Conservation (phyloP, 2,329 filamentous ascomycete genomes). For the Plenodomus biglobosus region DNA sequence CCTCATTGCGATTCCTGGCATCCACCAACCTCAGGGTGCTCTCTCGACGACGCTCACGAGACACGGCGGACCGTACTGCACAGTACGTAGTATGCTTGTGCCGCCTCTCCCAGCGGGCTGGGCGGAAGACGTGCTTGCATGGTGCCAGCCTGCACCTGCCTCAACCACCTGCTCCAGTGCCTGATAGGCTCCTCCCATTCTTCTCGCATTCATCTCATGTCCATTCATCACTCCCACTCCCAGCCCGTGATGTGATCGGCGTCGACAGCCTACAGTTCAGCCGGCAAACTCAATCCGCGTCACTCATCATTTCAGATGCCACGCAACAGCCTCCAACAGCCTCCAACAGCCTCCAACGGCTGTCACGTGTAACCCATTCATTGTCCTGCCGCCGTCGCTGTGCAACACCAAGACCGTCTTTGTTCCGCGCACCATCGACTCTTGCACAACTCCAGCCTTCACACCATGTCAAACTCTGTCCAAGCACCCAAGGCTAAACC, state of each 20-base stretch:
- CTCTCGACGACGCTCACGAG: constrained; percentile 21
- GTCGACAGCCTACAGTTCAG: not conserved
- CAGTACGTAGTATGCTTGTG: no score
- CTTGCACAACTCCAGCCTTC: constrained; percentile 34
- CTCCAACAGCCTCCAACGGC: constrained; percentile 11
- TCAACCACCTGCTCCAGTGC: not conserved
- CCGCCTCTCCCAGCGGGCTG: constrained; percentile 9
- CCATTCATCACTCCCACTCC: constrained; percentile 9
- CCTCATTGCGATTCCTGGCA: constrained; percentile 23
- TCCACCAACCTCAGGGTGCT: constrained; percentile 16
- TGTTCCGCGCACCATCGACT: constrained; percentile 19
- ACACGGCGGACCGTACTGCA: constrained; percentile 11
- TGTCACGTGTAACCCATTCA: constrained; percentile 11
- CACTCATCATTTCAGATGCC: not conserved
- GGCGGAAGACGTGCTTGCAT: constrained; percentile 10
- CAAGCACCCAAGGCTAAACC: constrained; percentile 27
- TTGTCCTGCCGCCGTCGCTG: constrained; percentile 1
- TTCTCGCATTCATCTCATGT: constrained; percentile 6
- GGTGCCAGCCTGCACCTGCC: constrained; percentile 1
- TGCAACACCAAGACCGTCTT: constrained; percentile 19
- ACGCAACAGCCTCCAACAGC: constrained; percentile 1
- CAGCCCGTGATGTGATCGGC: constrained; percentile 18
- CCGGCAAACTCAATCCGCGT: not conserved
- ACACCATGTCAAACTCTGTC: constrained; percentile 25
- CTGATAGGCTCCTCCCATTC: not conserved